These are phyloP conservation scores for Pestalotiopsis sp. DNA, from an alignment of 2,329 filamentous ascomycete genomes.

Conservation along the genomic window DNA sequence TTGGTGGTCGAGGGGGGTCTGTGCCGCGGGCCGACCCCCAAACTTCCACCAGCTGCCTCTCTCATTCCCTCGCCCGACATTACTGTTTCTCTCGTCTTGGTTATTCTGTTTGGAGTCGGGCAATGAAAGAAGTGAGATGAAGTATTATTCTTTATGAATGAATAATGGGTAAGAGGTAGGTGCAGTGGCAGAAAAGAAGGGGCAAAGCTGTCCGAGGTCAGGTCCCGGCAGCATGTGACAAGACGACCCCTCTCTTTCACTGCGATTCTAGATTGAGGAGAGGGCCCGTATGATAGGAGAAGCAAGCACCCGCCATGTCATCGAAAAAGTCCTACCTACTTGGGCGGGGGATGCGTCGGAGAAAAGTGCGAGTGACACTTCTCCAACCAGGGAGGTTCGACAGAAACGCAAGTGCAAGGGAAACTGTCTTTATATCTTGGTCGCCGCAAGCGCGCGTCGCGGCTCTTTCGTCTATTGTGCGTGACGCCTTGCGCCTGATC, in stretches of 20 bases:
- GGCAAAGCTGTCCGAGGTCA: neutral
- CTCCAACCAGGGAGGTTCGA: too few species aligned
- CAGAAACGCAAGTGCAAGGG: too few species aligned
- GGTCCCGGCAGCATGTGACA: neutral
- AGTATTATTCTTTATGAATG: neutral
- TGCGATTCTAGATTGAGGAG: neutral
- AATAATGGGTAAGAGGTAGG: neutral
- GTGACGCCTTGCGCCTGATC: neutral
- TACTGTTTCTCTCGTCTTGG: too few species aligned
- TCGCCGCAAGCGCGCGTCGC: neutral
- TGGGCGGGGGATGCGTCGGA: too few species aligned
- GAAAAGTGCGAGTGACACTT: too few species aligned
- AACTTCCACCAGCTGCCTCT: too few species aligned
- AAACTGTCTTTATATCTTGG: too few species aligned
- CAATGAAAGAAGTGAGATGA: neutral
- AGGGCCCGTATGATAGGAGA: neutral
- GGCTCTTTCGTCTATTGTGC: neutral
- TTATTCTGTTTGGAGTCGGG: too few species aligned
- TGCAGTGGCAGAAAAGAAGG: neutral
- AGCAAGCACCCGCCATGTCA: neutral
- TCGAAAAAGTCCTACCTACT: too few species aligned
- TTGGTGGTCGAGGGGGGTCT: too few species aligned
- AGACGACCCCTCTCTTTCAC: neutral
- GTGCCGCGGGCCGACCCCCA: too few species aligned
- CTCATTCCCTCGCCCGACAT: too few species aligned